These are phyloP conservation scores for Arthrobotrys musiformis DNA, from an alignment of 2,329 filamentous ascomycete species.

Conservation along the genomic window DNA sequence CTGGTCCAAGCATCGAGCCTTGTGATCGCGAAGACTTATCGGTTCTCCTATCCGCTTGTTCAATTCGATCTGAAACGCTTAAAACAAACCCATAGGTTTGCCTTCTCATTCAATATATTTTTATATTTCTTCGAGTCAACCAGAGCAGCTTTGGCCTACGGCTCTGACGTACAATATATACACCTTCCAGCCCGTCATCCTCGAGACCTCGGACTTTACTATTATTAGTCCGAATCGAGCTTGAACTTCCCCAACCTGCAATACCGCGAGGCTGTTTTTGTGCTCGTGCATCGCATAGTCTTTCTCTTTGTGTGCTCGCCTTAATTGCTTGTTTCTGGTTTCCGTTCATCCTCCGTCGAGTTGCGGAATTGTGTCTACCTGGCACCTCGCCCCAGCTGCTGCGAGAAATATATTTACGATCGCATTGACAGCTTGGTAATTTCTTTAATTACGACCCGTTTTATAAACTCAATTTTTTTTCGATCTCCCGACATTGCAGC, in stretches of 20 bases:
- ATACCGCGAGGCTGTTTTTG: conserved; percentile 25
- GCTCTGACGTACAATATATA: not conserved
- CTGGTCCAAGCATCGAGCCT: not conserved
- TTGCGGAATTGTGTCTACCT: conserved; percentile 21
- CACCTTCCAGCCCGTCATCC: not conserved
- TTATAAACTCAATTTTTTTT: not conserved
- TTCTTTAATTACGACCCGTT: conserved; percentile 2
- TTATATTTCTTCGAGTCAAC: not conserved
- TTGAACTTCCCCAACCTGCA: conserved; percentile 21
- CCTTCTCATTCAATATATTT: conserved; percentile 3
- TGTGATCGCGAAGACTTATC: not conserved
- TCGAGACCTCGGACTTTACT: conserved; percentile 30
- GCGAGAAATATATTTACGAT: conserved; percentile 27
- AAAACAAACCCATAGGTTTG: not conserved
- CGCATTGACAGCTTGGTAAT: conserved; percentile 21
- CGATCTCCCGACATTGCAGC: not conserved
- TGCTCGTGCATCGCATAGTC: conserved; percentile 38
- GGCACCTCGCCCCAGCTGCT: conserved; percentile 8
- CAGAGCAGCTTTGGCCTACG: not conserved
- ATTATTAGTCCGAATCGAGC: conserved; percentile 36
- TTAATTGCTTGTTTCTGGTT: conserved; percentile 51
- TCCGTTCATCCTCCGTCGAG: conserved; percentile 43
- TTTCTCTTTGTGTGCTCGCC: conserved; percentile 35
- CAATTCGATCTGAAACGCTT: conserved; percentile 6
- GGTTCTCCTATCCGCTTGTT: not conserved